Evolutionary conservation across 192 early-diverging fungal genomes (phyloP).

Genomic region (Chytriomyces hyalinus): DNA sequence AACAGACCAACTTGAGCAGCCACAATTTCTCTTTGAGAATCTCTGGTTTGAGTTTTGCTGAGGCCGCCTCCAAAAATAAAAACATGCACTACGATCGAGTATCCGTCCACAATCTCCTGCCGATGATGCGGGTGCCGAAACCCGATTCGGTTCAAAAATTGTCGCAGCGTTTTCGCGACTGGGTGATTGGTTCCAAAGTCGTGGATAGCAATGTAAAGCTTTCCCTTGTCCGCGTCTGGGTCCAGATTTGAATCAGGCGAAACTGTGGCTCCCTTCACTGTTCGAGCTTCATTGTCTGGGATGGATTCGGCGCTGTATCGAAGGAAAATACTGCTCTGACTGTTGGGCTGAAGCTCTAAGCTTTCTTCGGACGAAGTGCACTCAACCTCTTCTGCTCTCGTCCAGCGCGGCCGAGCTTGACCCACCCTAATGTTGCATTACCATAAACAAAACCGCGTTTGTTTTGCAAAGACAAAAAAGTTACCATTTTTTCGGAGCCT

Average conservation of each 20-base stretch:
- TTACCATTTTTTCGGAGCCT: constrained; percentile 18
- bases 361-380: neutral
- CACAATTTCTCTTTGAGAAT: neutral
- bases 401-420: neutral
- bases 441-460: neutral
- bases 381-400: neutral
- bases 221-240: neutral
- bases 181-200: constrained; percentile 7
- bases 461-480: neutral
- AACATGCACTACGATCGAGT: constrained; percentile 9
- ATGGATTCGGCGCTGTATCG: neutral
- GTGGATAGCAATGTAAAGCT: neutral
- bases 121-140: constrained; percentile 5
- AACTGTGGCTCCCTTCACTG: too few species aligned
- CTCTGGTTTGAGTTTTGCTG: neutral
- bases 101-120: neutral
- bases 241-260: too few species aligned
- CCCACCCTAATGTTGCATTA: neutral
- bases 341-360: neutral
- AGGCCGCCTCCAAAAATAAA: constrained; percentile 26
- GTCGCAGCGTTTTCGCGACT: constrained; percentile 3
- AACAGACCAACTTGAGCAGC: neutral
- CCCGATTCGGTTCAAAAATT: constrained; percentile 1
- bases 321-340: neutral
- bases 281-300: neutral